These are phyloP conservation scores for Picea sitchensis DNA, from an alignment of 75 land plant species.

Conservation along the genomic window DNA sequence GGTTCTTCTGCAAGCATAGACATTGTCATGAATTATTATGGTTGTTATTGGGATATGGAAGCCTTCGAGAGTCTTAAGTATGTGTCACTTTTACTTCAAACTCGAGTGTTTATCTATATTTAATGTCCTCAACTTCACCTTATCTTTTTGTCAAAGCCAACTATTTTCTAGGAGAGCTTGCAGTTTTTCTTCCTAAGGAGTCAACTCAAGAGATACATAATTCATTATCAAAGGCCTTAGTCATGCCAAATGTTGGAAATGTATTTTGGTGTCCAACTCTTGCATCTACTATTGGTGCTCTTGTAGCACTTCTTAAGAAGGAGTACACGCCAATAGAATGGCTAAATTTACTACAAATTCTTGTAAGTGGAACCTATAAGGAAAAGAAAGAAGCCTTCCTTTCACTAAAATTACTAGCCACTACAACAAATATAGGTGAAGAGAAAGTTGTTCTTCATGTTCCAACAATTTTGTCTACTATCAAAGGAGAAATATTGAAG, in stretches of 20 bases:
- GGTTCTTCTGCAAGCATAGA: too few species aligned
- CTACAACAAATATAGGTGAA: slow-evolving; percentile 60
- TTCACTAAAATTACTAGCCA: slow-evolving; percentile 56
- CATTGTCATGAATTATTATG: slow-evolving; percentile 34
- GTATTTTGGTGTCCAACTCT: slow-evolving; percentile 71
- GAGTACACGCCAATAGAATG: slow-evolving; percentile 73
- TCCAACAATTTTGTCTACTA: slow-evolving; percentile 42
- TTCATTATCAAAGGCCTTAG: slow-evolving; percentile 61
- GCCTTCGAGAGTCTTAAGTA: slow-evolving; percentile 63
- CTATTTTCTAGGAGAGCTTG: slow-evolving; percentile 88
- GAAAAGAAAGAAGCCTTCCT: slow-evolving; percentile 49
- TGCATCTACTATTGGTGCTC: slow-evolving; percentile 74
- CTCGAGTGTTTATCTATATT: slow-evolving; percentile 64
- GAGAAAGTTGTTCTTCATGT: slow-evolving; percentile 62
- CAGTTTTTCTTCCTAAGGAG: slow-evolving; percentile 77
- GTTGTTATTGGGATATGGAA: slow-evolving; percentile 78
- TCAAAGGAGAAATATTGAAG: slow-evolving; percentile 47
- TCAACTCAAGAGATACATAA: slow-evolving; percentile 54
- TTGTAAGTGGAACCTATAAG: slow-evolving; percentile 32
- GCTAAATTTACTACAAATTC: slow-evolving; percentile 62
- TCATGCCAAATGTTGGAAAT: slow-evolving; percentile 51
- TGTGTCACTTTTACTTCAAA: slow-evolving; percentile 37
- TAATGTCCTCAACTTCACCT: slow-evolving; percentile 38
- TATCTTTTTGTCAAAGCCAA: slow-evolving; percentile 78
- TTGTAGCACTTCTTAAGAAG: slow-evolving; percentile 69